A percentile compares a stretch with the other conserved stretches of the same genome.
Conservation (phyloP, 441 rosid species). For the Pelargonium myrrhifolium region DNA sequence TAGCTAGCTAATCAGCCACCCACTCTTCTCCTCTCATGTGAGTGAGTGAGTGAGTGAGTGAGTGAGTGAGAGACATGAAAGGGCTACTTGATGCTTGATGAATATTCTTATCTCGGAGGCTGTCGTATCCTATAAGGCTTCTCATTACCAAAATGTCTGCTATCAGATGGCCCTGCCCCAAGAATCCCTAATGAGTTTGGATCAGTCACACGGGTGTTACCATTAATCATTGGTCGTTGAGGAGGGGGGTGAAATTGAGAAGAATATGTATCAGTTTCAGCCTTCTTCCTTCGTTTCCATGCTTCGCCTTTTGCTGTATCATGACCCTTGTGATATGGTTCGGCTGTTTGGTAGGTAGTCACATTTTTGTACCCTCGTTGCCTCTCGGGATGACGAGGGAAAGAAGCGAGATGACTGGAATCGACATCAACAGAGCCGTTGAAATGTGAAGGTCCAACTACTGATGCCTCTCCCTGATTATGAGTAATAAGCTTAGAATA, state of each 20-base stretch:
- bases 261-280: conserved; percentile 39
- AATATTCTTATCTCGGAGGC: conserved; percentile 49
- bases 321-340: conserved; percentile 46
- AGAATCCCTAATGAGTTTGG: conserved; percentile 86
- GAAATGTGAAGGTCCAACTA: conserved; percentile 57
- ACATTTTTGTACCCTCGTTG: conserved; percentile 49
- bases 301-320: conserved; percentile 71
- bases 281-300: conserved; percentile 76
- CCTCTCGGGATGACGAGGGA: conserved; percentile 36
- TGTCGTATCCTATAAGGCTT: conserved; percentile 54
- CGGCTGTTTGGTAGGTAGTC: conserved; percentile 35
- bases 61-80: too few relatives aligned
- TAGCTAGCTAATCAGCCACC: conserved; percentile 24
- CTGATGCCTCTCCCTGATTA: conserved; percentile 72
- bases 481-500: conserved; percentile 59
- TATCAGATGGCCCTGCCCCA: conserved; percentile 89
- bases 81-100: conserved; percentile 31
- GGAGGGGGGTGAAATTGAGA: conserved; percentile 40
- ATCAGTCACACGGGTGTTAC: conserved; percentile 38
- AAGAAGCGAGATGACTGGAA: conserved; percentile 33
- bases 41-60: too few relatives aligned
- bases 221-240: conserved; percentile 34
- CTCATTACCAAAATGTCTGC: conserved; percentile 37
- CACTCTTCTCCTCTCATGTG: conserved; percentile 16
- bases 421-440: conserved; percentile 49